Percentiles rank a stretch among this genome's conserved stretches.
Conservation (phyloP, 2,329 filamentous ascomycete genomes). For the Alternaria brassicicola region DNA sequence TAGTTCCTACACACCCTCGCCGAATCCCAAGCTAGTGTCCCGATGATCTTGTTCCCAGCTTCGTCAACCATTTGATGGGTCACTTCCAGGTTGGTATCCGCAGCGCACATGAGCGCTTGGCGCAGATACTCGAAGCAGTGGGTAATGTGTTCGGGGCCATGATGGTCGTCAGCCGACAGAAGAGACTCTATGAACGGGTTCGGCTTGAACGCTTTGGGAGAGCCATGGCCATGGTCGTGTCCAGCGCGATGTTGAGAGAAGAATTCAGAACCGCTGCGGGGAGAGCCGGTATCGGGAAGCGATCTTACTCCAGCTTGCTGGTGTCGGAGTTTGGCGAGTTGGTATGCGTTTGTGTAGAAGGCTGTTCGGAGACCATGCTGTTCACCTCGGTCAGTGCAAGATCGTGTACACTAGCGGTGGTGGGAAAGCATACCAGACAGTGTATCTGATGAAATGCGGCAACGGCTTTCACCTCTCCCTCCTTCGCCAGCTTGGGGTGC, state of each 20-base stretch:
- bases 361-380: constrained; percentile 9
- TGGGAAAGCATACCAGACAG: constrained; percentile 7
- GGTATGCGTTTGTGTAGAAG: constrained; percentile 8
- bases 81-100: constrained; percentile 32
- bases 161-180: neutral
- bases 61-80: neutral
- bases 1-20: constrained; percentile 36
- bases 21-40: constrained; percentile 22
- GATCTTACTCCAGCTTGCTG: neutral
- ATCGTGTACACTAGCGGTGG: too few species aligned
- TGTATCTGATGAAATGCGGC: constrained; percentile 15
- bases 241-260: neutral
- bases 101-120: constrained; percentile 34
- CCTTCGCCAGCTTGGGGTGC: constrained; percentile 2
- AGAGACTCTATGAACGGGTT: constrained; percentile 9
- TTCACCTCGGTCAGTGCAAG: neutral
- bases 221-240: neutral
- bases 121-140: constrained; percentile 39
- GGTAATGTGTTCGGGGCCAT: neutral
- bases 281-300: neutral
- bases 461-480: neutral
- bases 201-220: neutral
- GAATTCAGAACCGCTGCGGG: neutral
- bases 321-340: constrained; percentile 6
- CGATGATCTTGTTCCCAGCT: neutral